Percentiles rank a stretch among this genome's conserved stretches.
Conservation (phyloP, 208 protist species). For the Entamoeba moshkovskii region DNA sequence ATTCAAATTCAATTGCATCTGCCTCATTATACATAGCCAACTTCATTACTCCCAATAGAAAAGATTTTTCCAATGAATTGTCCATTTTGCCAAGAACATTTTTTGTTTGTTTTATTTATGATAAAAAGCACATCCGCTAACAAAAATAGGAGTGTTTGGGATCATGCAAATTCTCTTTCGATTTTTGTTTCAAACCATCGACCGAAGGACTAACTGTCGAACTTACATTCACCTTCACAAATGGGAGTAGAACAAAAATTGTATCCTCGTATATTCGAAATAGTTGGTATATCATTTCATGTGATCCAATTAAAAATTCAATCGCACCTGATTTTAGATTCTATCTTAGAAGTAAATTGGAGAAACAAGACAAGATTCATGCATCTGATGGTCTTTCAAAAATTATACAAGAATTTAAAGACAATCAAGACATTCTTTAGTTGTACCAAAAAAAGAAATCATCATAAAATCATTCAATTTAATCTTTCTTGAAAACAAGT, state of each 20-base stretch:
- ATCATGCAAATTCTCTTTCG: neutral
- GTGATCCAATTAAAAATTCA: neutral
- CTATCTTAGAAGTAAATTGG: neutral
- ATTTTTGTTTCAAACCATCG: neutral
- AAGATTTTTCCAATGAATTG: neutral
- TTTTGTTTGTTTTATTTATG: neutral
- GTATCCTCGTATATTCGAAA: neutral
- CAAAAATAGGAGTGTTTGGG: too few species aligned
- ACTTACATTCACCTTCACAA: neutral
- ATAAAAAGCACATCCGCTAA: too few species aligned
- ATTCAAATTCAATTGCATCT: neutral
- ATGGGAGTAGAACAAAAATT: neutral
- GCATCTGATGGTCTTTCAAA: neutral
- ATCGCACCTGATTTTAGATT: neutral
- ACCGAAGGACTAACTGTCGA: neutral
- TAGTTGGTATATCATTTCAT: neutral
- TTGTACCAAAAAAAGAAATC: neutral
- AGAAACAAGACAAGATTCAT: neutral
- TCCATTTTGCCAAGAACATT: neutral
- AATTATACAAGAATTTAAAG: neutral
- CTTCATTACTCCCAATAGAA: neutral
- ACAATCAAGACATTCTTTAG: neutral
- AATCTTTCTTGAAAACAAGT: neutral
- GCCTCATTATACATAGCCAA: neutral
- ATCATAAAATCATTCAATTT: neutral